Base-by-base conservation (phyloP, 2,329 filamentous ascomycete genomes). In the Macrophomina tecta region DNA sequence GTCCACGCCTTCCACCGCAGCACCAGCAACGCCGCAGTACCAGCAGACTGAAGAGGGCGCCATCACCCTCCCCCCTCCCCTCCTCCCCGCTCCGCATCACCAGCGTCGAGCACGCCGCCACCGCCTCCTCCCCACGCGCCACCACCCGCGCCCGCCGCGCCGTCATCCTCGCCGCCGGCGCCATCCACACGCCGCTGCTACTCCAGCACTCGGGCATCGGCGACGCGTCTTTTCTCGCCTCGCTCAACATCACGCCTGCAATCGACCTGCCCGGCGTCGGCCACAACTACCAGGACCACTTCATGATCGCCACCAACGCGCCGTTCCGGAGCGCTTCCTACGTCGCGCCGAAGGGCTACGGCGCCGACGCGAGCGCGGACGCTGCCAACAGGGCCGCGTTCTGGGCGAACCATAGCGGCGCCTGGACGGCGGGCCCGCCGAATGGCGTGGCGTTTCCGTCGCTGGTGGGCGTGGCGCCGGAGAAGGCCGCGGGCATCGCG, bases 131-230 rank as follows among this genome's bases (percentile, higher is more conserved):
- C 14, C 34, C 63, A 6, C 51, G 49, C 51, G 73, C 78, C 55
- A 71, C 72, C 4, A 73, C 80, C 40, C 9, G 32, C n/a, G 78
- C 72, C 69, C 73, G 70, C 30, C 73, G 74, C 62, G 88, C 90
- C 70, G 81, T 89, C 11, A 82, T 91, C 45, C 74, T 91, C 2
- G 84, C 84, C 4, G 87, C 86, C 0, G 89, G 89, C 0, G 84
- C 81, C 34, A 78, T 86, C 48, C 83, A 84, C 72, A 87, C 85
- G 9, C 88, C 83, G 5, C 86, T 85, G 74, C 78, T 87, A 16
- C 82, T 86, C n/a, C 87, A 90, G 69, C 77, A 89, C 1, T 89
- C 86, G 0, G 88, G 88, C 0, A 82, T 90, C 46, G 88, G 88
- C 4, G 78, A 81, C 53, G 76, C 78, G 3, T 72, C 78, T 0